Conservation (phyloP, 768 basidiomycete species). For the Sporobolomyces roseus region DNA sequence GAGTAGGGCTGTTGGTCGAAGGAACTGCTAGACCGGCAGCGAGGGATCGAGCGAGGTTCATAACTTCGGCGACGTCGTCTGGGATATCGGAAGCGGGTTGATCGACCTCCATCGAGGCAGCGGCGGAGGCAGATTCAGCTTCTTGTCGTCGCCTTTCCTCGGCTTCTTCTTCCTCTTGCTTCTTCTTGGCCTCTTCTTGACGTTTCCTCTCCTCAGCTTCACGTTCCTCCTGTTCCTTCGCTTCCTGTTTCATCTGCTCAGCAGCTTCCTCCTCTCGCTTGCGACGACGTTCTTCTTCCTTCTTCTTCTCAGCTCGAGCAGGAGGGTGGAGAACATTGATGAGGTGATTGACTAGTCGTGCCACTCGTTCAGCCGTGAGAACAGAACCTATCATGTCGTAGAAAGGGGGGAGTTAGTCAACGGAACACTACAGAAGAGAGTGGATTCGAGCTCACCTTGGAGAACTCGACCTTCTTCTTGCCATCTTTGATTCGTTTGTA, state of each 20-base stretch:
- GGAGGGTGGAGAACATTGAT: slow-evolving; percentile 50
- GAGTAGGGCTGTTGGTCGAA: slow-evolving; percentile 12
- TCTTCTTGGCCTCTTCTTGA: slow-evolving; percentile 2
- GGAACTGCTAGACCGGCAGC: slow-evolving; percentile 39
- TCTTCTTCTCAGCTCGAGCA: slow-evolving; percentile 53
- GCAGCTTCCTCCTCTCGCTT: slow-evolving; percentile 37
- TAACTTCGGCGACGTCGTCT: slow-evolving; percentile 40
- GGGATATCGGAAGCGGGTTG: slow-evolving; percentile 14
- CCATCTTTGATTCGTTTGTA: slow-evolving; percentile 50
- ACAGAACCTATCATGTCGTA: slow-evolving; percentile 10
- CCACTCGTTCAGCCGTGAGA: slow-evolving; percentile 39
- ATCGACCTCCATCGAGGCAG: slow-evolving; percentile 35
- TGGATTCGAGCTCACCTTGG: slow-evolving; percentile 11
- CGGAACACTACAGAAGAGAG: slow-evolving; percentile 9
- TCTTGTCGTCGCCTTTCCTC: slow-evolving; percentile 14
- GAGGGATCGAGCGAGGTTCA: slow-evolving; percentile 40
- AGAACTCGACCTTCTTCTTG: slow-evolving; percentile 49
- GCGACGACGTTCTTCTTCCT: slow-evolving; percentile 51
- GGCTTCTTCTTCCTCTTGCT: slow-evolving; percentile 45
- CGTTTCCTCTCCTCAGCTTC: slow-evolving; percentile 28
- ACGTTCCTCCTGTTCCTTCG: slow-evolving; percentile 24
- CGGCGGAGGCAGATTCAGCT: background rate
- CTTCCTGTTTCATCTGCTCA: slow-evolving; percentile 21
- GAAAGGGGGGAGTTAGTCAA: background rate
- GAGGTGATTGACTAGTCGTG: slow-evolving; percentile 45